Base-by-base conservation (phyloP, 2,329 filamentous ascomycete species). In the Sordariomycetes sp. region DNA sequence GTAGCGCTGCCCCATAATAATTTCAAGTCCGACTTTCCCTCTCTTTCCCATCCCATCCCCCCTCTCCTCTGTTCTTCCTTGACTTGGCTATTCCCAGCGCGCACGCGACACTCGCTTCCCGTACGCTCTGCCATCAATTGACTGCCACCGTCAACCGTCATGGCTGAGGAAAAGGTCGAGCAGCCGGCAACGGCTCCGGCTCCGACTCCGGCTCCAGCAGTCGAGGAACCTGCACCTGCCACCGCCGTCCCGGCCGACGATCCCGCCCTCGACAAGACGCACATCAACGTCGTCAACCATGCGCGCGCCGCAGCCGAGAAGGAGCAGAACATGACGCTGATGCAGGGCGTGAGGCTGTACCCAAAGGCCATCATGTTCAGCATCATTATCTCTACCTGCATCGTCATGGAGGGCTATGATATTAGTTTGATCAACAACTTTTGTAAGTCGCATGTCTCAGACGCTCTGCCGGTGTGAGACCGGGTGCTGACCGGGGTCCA, bases 331-430 rank as follows among this genome's bases (percentile, higher is more conserved):
- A 86, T 86, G 81, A 82, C 71, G 30, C 63, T 94, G 38, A 51
- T 72, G 53, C 76, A 94, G 62, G 86, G 85, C 41, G 69, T 94
- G 55, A 76, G 68, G 50, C 68, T 92, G 18, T 94, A 94, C 52
- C 86, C 86, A 38, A 90, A 93, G 63, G 87, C 87, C 16, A 79
- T 93, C 37, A 71, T 64, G 16, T 94, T 86, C 85, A 86, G 79
- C 46, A 50, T 94, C 33, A 64, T 93, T 39, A 88, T 94, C 56
- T 90, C 82, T n/a, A 90, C 85, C 0, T 88, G 83, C 53, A 92
- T 94, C 49, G 77, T 75, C 48, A 94, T 94, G 87, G 86, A 94
- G 57, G 86, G 85, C 21, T 93, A 88, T 61, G 86, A 94, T 51
- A 68, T 92, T 38, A 79, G 75, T 48, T 64, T 93, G 34, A 75